Percentiles rank a stretch among this genome's conserved stretches.
phyloP scores from a whole-genome alignment of 1,284 basidiomycete genomes.

The Ustilago tritici region DNA sequence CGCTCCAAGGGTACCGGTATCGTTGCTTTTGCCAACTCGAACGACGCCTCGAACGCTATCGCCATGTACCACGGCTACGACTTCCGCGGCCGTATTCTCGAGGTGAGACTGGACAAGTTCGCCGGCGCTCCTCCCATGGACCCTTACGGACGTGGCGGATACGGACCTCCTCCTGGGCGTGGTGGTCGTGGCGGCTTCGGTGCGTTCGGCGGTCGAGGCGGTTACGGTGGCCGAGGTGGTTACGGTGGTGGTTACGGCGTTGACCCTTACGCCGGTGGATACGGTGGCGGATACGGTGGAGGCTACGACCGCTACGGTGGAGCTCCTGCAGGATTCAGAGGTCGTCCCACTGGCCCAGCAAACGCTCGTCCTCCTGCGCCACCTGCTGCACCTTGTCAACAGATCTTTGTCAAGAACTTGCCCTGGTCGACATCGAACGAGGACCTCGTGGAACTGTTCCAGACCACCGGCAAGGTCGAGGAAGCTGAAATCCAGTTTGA shows the following conservation, averaged over 20 bases:
- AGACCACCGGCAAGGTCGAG: constrained; percentile 94
- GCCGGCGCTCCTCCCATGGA: constrained; percentile 74
- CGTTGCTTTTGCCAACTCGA: constrained; percentile 90
- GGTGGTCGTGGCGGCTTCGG: constrained; percentile 27
- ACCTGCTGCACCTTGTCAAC: constrained; percentile 84
- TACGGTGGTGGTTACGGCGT: constrained; percentile 29
- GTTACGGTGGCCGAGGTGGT: constrained; percentile 73
- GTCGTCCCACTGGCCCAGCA: constrained; percentile 23
- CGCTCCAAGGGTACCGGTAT: constrained; percentile 86
- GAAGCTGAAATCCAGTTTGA: constrained; percentile 94
- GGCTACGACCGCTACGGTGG: constrained; percentile 33
- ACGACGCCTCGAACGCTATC: constrained; percentile 88
- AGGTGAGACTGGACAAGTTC: constrained; percentile 77
- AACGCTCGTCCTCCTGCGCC: constrained; percentile 24
- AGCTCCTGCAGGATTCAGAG: constrained; percentile 13
- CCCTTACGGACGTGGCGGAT: constrained; percentile 72
- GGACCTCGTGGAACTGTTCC: constrained; percentile 95
- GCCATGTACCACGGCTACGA: constrained; percentile 64
- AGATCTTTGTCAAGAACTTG: constrained; percentile 96
- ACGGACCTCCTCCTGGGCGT: constrained; percentile 72
- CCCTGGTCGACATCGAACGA: constrained; percentile 99
- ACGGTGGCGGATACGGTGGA: constrained; percentile 61
- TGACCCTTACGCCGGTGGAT: constrained; percentile 68
- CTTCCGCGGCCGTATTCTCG: constrained; percentile 58
- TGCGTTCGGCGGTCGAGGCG: constrained; percentile 12